Evolutionary conservation across 352 stramenopile genomes (phyloP), one percentile per base, ranked within the genome.

Genomic region (Pythium guiyangense): DNA sequence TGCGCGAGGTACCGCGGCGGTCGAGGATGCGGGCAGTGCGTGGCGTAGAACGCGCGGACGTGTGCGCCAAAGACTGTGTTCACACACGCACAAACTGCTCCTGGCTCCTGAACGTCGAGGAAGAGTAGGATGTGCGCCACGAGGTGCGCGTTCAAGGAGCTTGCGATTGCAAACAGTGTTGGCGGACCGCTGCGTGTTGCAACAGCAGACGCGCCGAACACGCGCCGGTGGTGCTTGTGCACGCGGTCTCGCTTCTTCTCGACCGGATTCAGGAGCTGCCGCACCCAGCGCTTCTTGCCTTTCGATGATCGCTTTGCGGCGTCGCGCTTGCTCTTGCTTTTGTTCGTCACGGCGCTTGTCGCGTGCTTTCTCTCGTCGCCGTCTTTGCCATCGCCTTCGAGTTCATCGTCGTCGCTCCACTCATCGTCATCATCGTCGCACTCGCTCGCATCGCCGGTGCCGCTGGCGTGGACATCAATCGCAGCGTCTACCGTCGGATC

Each of bases 111-210:
- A 5, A 60, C 49, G 6, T 60, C 56, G 15, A 88, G 52, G 49
- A 80, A 88, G 8, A 56, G 54, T 20, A 88, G 59, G 45, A 88
- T 59, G 14, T 46, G 39, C 35, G 62, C 72, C 37, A 77, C 27
- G 2, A 84, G 51, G 25, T 45, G 34, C 11, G 65, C 42, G 42
- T 71, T 61, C 9, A 62, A 42, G 1, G 27, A n/a, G 49, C 49
- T 67, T 4, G 52, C 44, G 29, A 66, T 52, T 3, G 60, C 65
- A 35, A 82, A 75, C 6, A 77, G 22, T 11, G 31, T 11, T 17
- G 64, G 67, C 15, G 71, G 59, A 20, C 31, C 9, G 17, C 35
- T 45, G 22, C 25, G 37, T 15, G 4, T 20, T 3, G 22, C 46
- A 20, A 3, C 26, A 34, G 43, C 42, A 35, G 20, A 14, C 4